These are phyloP conservation scores for Solanum sitiens DNA, from an alignment of 257 asterid species.

Conservation along the genomic window DNA sequence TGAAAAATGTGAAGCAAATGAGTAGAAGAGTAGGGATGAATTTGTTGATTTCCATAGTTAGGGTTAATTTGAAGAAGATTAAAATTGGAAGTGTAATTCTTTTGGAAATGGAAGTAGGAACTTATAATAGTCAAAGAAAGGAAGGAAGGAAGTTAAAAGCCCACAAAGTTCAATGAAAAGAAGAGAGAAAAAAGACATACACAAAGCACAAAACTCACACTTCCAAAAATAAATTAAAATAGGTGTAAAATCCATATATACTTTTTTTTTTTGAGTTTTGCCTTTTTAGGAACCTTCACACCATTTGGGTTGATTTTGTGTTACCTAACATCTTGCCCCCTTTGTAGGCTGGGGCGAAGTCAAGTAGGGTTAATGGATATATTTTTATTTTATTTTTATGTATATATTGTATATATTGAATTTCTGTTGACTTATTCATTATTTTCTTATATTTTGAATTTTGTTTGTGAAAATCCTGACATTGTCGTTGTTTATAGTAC, in stretches of 20 bases:
- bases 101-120: slow-evolving; percentile 3
- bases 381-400: not conserved
- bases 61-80: not conserved
- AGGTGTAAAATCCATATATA: slow-evolving; percentile 10
- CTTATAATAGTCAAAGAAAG: slow-evolving; percentile 24
- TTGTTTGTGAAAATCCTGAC: too few relatives aligned
- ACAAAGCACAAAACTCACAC: slow-evolving; percentile 72
- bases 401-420: not conserved
- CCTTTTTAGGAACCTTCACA: slow-evolving; percentile 50
- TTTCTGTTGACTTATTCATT: accelerated
- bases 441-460: not conserved
- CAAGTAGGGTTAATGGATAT: not conserved
- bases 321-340: slow-evolving; percentile 14
- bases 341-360: not conserved
- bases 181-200: slow-evolving; percentile 24
- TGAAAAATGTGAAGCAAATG: slow-evolving; percentile 13
- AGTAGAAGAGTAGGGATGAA: slow-evolving; percentile 13
- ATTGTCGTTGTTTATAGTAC: accelerated
- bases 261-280: not conserved
- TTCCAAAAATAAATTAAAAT: slow-evolving; percentile 34
- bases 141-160: not conserved
- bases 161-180: not conserved
- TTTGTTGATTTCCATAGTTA: not conserved
- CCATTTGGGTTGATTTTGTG: slow-evolving; percentile 31
- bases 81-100: slow-evolving; percentile 1